Base-by-base conservation (phyloP, 495 filamentous ascomycete genomes). In the Poronia punctata region DNA sequence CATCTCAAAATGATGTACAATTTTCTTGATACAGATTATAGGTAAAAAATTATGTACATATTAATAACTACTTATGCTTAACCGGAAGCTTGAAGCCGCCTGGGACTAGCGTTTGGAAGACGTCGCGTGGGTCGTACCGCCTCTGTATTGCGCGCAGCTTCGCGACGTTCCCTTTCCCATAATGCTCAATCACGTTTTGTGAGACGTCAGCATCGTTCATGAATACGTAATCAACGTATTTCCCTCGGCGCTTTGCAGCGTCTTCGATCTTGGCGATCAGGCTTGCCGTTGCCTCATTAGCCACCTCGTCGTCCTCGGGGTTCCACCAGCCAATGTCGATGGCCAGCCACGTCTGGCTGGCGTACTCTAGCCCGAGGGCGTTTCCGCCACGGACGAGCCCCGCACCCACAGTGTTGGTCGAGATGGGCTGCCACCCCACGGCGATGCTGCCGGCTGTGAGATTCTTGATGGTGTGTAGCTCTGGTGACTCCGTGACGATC, bases 71-170 rank as follows among this genome's bases (percentile, higher is more conserved):
- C 28, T 34, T 2, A 6, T 32, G 27, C 21, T 39, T 12, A 11
- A 11, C 21, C 45, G 36, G 31, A 33, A 64, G 31, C 47, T 64
- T 61, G 45, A 59, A 62, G 32, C 61, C 59, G 43, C 51, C 60
- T 25, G 53, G 47, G 39, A 53, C 52, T 19, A 59, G 37, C 27
- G 52, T 37, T 20, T 56, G 50, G 45, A 52, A 62, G 15, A 61
- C 48, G 15, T 35, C 27, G 14, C 25, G n/a, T 1, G 55, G 59
- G 31, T 62, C 61, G 35, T 65, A 62, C 46, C 51, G 60, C 21
- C 15, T 21, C 10, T 52, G 45, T 14, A 57, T 49, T 7, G 33
- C 18, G 31, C 55, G 41, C 17, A 61, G 42, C 39, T 47, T 60
- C 20, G 40, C 48, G 19, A 62, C 38, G 40, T 53, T 60, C 19